Conservation (phyloP, 345 rosid genomes). For the Camelina sativa region DNA sequence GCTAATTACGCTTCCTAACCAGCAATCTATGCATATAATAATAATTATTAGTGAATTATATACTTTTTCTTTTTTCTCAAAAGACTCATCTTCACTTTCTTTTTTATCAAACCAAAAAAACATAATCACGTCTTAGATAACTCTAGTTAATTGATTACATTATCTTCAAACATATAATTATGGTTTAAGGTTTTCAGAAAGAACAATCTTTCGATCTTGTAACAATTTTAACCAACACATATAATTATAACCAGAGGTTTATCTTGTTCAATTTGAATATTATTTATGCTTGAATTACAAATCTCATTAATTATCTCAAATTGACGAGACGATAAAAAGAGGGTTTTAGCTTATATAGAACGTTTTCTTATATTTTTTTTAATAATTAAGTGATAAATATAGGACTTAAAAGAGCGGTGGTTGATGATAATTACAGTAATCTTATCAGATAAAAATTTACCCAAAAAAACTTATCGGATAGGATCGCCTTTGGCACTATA, state of each 20-base stretch:
- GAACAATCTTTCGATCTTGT: constrained; percentile 11
- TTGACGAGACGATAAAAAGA: not conserved
- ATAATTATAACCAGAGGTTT: not conserved
- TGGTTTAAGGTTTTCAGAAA: constrained; percentile 13
- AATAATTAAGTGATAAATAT: not conserved
- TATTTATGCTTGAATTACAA: not conserved
- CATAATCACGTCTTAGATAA: constrained; percentile 25
- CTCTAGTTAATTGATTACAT: constrained; percentile 4
- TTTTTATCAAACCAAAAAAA: not conserved
- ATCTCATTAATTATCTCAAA: constrained; percentile 1
- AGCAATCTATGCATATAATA: constrained; percentile 5
- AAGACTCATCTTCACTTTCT: constrained; percentile 11
- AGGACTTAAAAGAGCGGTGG: constrained; percentile 15
- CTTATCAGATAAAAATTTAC: constrained; percentile 21
- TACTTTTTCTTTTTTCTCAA: constrained; percentile 10
- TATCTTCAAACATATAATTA: constrained; percentile 26
- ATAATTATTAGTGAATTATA: not conserved
- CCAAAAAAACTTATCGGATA: constrained; percentile 28
- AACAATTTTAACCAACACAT: constrained; percentile 23
- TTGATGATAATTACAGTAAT: constrained; percentile 23
- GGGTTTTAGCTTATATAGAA: not conserved
- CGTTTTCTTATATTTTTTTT: no score
- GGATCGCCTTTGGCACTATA: constrained; percentile 13
- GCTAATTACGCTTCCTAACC: constrained; percentile 25
- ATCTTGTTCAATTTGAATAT: not conserved